Evolutionary conservation across 1,139 yeast species (phyloP).

Genomic region (Pichia sp.): DNA sequence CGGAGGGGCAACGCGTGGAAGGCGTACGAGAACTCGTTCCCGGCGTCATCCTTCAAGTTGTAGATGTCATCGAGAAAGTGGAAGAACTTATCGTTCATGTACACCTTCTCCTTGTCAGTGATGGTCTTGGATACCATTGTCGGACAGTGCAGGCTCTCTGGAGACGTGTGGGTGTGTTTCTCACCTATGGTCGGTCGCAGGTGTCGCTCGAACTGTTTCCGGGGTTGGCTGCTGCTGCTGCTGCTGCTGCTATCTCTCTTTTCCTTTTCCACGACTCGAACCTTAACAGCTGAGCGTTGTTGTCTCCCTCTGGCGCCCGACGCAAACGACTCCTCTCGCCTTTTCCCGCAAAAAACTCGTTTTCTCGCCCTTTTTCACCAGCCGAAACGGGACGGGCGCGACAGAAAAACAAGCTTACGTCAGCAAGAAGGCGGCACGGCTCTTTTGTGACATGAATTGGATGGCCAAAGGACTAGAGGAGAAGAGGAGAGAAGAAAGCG

Average conservation of each 20-base stretch:
- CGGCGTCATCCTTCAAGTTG: slow-evolving; percentile 26
- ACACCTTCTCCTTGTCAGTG: slow-evolving; percentile 23
- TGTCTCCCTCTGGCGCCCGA: neutral
- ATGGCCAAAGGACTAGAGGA: neutral
- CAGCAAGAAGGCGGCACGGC: neutral
- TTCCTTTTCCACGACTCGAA: neutral
- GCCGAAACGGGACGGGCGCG: neutral
- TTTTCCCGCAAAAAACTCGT: neutral
- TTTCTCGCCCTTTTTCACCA: neutral
- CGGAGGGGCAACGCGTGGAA: slow-evolving; percentile 46
- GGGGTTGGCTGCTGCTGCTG: too few relatives aligned
- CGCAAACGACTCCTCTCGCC: too few relatives aligned
- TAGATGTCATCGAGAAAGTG: slow-evolving; percentile 23
- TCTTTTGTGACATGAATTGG: too few relatives aligned
- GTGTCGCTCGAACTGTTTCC: too few relatives aligned
- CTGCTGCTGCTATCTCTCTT: too few relatives aligned
- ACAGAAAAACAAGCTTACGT: neutral
- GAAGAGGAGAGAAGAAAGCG: neutral
- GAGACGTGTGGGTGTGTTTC: neutral
- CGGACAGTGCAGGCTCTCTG: neutral
- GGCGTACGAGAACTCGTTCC: slow-evolving; percentile 35
- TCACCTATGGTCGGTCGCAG: neutral
- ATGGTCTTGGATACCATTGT: slow-evolving; percentile 6
- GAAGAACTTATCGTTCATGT: slow-evolving; percentile 21
- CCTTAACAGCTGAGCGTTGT: neutral